Evolutionary conservation across 768 basidiomycete species (phyloP).

Genomic region (Daedalea quercina): DNA sequence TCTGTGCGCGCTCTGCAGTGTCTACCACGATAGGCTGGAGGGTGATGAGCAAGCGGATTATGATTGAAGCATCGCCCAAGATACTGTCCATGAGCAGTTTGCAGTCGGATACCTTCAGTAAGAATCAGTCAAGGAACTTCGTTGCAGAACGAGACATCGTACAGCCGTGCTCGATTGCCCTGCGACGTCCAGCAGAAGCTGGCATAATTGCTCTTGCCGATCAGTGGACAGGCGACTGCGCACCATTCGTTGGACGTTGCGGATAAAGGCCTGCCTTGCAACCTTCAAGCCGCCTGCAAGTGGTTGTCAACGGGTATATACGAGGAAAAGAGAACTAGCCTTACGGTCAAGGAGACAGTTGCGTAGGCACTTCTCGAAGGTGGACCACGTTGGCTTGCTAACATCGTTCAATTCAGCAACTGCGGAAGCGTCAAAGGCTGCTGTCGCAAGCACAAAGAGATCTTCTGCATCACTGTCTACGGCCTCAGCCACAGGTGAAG

Average conservation of each 20-base stretch:
- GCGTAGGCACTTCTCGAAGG: slow-evolving; percentile 38
- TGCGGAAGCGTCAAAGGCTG: slow-evolving; percentile 46
- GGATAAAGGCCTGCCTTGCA: slow-evolving; percentile 1
- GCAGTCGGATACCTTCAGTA: slow-evolving; percentile 12
- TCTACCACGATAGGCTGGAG: slow-evolving; percentile 41
- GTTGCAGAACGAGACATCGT: slow-evolving; percentile 14
- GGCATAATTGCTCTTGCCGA: slow-evolving; percentile 49
- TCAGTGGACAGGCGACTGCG: slow-evolving; percentile 47
- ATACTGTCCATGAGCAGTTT: slow-evolving; percentile 44
- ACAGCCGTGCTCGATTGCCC: slow-evolving; percentile 43
- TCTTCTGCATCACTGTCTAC: slow-evolving; percentile 26
- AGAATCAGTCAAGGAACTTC: slow-evolving; percentile 26
- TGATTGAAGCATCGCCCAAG: slow-evolving; percentile 44
- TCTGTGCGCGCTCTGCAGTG: slow-evolving; percentile 43
- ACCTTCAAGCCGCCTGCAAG: background rate
- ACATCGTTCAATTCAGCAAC: slow-evolving; percentile 38
- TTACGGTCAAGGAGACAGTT: slow-evolving; percentile 42
- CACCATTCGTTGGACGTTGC: slow-evolving; percentile 46
- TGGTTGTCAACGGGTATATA: background rate
- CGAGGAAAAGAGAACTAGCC: background rate
- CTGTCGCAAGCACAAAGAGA: slow-evolving; percentile 28
- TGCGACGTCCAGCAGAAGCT: slow-evolving; percentile 49
- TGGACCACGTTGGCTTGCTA: slow-evolving; percentile 41
- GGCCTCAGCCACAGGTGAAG: background rate
- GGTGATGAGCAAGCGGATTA: slow-evolving; percentile 42